These are phyloP conservation scores for Erodium trifolium DNA, from an alignment of 441 rosid genomes.

Conservation along the genomic window DNA sequence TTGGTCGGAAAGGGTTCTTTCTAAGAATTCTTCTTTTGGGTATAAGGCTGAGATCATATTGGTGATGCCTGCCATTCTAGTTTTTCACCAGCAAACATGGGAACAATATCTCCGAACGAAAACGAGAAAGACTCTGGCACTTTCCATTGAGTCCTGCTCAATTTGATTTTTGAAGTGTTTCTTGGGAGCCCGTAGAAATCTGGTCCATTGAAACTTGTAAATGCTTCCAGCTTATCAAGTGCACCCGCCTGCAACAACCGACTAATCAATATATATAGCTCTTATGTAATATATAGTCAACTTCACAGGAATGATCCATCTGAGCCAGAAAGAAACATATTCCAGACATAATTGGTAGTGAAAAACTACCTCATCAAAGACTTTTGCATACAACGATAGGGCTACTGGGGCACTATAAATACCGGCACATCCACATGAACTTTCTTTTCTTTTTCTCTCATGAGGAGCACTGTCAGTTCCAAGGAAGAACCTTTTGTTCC, in stretches of 20 bases:
- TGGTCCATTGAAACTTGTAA: slow-evolving; percentile 91
- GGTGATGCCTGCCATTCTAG: slow-evolving; percentile 60
- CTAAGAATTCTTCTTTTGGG: not conserved
- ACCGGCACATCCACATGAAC: slow-evolving; percentile 86
- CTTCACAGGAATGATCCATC: too few species aligned
- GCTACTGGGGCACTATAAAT: slow-evolving; percentile 82
- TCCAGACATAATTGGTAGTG: too few species aligned
- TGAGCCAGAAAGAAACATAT: too few species aligned
- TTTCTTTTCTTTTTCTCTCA: slow-evolving; percentile 60
- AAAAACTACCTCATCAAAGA: slow-evolving; percentile 73
- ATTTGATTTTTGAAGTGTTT: slow-evolving; percentile 58
- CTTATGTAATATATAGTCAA: not conserved
- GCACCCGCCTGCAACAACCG: slow-evolving; percentile 56
- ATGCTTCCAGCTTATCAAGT: slow-evolving; percentile 81
- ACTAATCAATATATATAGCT: slow-evolving; percentile 1
- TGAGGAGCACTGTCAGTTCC: slow-evolving; percentile 99
- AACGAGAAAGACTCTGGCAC: slow-evolving; percentile 60
- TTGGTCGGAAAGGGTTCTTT: too few species aligned
- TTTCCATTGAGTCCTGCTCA: slow-evolving; percentile 56
- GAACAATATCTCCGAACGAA: slow-evolving; percentile 64
- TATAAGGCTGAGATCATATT: slow-evolving; percentile 8
- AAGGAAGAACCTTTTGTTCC: slow-evolving; percentile 72
- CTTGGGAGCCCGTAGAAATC: slow-evolving; percentile 91
- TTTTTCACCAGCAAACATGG: slow-evolving; percentile 81
- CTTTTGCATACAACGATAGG: slow-evolving; percentile 67